Base-by-base conservation (phyloP, 2,329 filamentous ascomycete genomes). In the Neofusicoccum parvum region DNA sequence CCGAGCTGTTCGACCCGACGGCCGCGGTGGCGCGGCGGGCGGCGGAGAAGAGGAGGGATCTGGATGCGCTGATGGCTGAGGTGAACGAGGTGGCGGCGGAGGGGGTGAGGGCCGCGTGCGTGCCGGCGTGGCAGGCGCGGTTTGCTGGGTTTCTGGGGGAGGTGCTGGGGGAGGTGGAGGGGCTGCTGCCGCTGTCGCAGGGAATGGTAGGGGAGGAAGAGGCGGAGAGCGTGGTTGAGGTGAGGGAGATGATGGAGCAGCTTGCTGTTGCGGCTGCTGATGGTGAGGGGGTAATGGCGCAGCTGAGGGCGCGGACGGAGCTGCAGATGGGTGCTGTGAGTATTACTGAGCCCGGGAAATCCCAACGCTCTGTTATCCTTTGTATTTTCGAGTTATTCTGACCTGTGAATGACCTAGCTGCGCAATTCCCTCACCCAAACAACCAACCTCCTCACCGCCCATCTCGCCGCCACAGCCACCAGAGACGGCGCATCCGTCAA, bases 401-500 rank as follows among this genome's bases (percentile, higher is more conserved):
- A 23, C 20, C 20, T 23, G 20, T 23, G 20, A 23, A 23, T 3
- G 20, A 23, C 2, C 20, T 3, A 23, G 56, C 56, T 60, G 15
- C 43, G 17, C 41, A 60, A 34, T n/a, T 60, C 39, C n/a, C 20
- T 60, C 10, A 37, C 27, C 41, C 56, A 60, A 6, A 60, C 56
- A 2, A 48, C 43, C 20, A 60, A 60, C 43, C 56, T 60, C 56
- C 56, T 60, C n/a, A 17, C 41, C 23, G 60, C 67, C 7, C 62
- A 62, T 39, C 68, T 71, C 27, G 67, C 69, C 5, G 62, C 62
- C 12, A 66, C 68, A 1, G 67, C 71, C 1, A 75, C 72, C 62
- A 67, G 70, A 37, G 76, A 78, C 56, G 76, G 74, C 62, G 70
- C 72, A 1, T 73, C 74, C 7, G 80, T 81, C 76, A 75, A 77